Conservation (phyloP, 2,329 filamentous ascomycete species). For the Fusarium sp. region DNA sequence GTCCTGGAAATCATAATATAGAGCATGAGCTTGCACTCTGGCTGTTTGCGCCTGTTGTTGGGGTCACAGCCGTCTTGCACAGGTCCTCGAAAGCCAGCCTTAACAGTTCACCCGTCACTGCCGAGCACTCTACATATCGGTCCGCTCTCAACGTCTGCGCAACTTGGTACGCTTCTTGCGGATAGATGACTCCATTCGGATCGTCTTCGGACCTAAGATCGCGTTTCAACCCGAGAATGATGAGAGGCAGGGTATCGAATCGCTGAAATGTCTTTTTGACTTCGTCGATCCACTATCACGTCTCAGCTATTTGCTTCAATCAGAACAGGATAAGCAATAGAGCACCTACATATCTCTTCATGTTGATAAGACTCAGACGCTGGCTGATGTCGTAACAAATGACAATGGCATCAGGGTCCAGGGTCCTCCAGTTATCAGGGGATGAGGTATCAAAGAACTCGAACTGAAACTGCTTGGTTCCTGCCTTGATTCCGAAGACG, state of each 20-base stretch:
- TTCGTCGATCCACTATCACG: constrained; percentile 70
- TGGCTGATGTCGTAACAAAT: constrained; percentile 75
- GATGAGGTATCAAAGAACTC: constrained; percentile 73
- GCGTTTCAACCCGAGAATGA: constrained; percentile 73
- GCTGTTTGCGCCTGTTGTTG: constrained; percentile 62
- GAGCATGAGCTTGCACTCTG: constrained; percentile 70
- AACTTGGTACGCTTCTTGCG: constrained; percentile 71
- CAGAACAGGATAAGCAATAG: constrained; percentile 4
- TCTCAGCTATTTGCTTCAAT: not conserved
- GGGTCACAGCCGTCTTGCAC: constrained; percentile 68
- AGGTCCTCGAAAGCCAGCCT: constrained; percentile 73
- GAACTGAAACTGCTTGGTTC: constrained; percentile 62
- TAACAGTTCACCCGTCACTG: constrained; percentile 71
- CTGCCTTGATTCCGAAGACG: constrained; percentile 67
- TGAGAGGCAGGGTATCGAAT: constrained; percentile 66
- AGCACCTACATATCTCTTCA: constrained; percentile 67
- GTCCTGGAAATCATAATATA: constrained; percentile 58
- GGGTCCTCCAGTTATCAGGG: constrained; percentile 71
- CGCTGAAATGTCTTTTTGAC: constrained; percentile 64
- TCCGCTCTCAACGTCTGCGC: constrained; percentile 73
- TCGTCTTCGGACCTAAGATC: constrained; percentile 71
- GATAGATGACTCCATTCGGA: constrained; percentile 72
- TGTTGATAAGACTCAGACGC: constrained; percentile 70
- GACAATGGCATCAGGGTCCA: constrained; percentile 71
- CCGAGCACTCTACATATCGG: constrained; percentile 75